These are phyloP conservation scores for Blastomyces emzantsi DNA, from an alignment of 2,329 filamentous ascomycete species.

Conservation along the genomic window DNA sequence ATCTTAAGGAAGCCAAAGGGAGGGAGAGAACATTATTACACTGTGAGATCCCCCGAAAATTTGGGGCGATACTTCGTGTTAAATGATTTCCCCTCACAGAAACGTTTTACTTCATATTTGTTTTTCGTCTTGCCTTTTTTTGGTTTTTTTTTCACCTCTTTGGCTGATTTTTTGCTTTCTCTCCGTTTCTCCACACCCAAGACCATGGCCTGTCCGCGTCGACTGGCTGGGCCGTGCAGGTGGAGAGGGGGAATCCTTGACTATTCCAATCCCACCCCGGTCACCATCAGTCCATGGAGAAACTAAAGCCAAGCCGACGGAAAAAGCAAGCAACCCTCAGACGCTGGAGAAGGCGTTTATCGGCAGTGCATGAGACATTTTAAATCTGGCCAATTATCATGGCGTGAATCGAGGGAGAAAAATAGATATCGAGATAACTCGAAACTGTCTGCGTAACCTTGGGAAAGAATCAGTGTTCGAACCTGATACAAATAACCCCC, in stretches of 20 bases:
- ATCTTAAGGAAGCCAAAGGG: too few relatives aligned
- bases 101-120: neutral
- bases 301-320: neutral
- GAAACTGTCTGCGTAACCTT: neutral
- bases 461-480: neutral
- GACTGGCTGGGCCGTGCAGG: neutral
- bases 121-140: neutral
- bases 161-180: neutral
- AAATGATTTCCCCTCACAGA: neutral
- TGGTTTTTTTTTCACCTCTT: neutral
- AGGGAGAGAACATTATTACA: neutral
- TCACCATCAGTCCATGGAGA: neutral
- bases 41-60: neutral
- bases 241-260: neutral
- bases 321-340: neutral
- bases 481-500: neutral
- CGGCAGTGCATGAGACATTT: neutral
- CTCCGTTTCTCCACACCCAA: conserved; percentile 3
- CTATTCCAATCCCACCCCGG: neutral
- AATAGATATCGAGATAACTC: neutral
- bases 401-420: neutral
- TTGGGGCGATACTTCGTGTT: neutral
- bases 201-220: neutral
- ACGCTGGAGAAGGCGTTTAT: neutral
- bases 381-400: neutral